Base-by-base conservation (phyloP, 192 early-diverging fungal genomes). In the Geosiphon pyriformis region DNA sequence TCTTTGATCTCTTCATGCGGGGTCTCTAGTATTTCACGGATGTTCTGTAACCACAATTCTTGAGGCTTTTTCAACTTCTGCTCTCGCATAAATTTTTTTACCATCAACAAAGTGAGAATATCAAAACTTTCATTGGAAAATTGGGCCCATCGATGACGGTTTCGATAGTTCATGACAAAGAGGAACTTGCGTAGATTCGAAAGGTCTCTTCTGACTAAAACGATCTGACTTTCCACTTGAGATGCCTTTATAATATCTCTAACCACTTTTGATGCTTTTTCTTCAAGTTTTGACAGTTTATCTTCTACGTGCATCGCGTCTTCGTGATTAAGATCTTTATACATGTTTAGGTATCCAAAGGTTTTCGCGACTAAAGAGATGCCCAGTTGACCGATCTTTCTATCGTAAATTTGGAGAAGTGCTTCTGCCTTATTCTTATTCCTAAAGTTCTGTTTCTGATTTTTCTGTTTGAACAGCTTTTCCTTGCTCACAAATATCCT, bases 1-100 rank as follows among this genome's bases (percentile, higher is more conserved):
- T 47, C 46, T 20, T 65, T 57, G 42, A 68, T 71, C 0, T 68
- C 57, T 0, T 71, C 30, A 25, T 30, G 12, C 1, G 65, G 42
- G 30, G 59, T 75, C 48, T 75, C 42, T 56, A 75, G 56, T 61
- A 75, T 53, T 54, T 62, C 62, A 35, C 70, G 67, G 61, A 75
- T 65, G 30, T 75, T 75, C 31, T 68, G 55, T 53, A 75, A 68
- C 73, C 73, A 75, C 0, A 75, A 69, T 3, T 75, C 73, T 7
- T 69, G 69, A 27, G 68, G 33, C 1, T 18, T 59, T 8, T 26
- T 2, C 34, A 74, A 63, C 10, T 74, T 70, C 17, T 70, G 64
- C 32, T 50, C 6, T 48, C 6, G 57, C 73, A 74, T 74, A 33
- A 68, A 62, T 18, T 53, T 67, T 34, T 46, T 0, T 25, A 74